Percentiles rank a stretch among this genome's conserved stretches.
Conservation (phyloP, 2,329 filamentous ascomycete species). For the Zalaria obscura region DNA sequence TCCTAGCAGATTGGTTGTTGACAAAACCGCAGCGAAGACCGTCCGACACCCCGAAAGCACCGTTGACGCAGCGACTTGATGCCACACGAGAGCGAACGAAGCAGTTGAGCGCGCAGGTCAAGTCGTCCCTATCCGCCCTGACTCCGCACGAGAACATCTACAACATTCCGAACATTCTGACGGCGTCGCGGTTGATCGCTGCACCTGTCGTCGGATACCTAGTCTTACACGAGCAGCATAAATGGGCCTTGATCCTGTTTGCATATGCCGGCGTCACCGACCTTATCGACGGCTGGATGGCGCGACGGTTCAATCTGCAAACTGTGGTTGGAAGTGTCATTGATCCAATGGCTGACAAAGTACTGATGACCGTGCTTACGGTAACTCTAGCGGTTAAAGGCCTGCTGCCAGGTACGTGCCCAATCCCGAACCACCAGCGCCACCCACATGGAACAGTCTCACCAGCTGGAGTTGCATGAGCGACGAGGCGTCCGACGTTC, state of each 20-base stretch:
- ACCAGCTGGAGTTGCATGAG: too few relatives aligned
- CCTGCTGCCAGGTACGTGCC: constrained; percentile 53
- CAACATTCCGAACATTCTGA: constrained; percentile 88
- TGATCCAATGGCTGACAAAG: constrained; percentile 94
- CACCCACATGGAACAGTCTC: too few relatives aligned
- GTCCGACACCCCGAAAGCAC: constrained; percentile 4
- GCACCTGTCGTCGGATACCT: constrained; percentile 81
- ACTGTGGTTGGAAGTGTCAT: constrained; percentile 92
- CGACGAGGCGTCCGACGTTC: too few relatives aligned
- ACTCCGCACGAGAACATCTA: constrained; percentile 77
- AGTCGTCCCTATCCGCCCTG: constrained; percentile 14
- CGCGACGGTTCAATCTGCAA: constrained; percentile 70
- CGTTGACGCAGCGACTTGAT: constrained; percentile 11
- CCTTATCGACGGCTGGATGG: constrained; percentile 86
- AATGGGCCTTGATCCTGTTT: constrained; percentile 71
- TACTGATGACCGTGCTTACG: constrained; percentile 85
- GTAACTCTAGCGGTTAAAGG: constrained; percentile 75
- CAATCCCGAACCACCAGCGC: background rate
- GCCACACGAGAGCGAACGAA: constrained; percentile 15
- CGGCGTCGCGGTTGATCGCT: constrained; percentile 67
- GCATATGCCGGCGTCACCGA: constrained; percentile 86
- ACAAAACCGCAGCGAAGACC: too few relatives aligned
- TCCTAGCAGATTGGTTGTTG: too few relatives aligned
- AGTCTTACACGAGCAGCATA: constrained; percentile 68
- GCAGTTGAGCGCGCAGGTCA: constrained; percentile 14